phyloP scores from a whole-genome alignment of 768 basidiomycete species.

The Tricholoma terreum region DNA sequence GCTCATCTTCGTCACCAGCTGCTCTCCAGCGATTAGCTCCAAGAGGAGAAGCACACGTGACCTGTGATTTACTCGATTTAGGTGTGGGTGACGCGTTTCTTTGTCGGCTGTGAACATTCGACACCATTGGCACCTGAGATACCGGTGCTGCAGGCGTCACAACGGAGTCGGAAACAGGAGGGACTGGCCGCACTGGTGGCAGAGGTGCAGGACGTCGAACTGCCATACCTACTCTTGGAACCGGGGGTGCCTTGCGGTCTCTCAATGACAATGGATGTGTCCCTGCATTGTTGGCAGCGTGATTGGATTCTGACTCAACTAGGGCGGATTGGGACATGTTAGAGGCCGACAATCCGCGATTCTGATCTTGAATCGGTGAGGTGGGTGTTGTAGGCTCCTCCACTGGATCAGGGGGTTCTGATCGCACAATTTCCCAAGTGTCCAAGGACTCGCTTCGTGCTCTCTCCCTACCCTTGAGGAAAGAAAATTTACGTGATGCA shows the following conservation, averaged over 20 bases:
- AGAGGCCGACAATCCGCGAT: neutral
- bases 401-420: slow-evolving; percentile 22
- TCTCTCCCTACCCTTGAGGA: slow-evolving; percentile 41
- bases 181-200: slow-evolving; percentile 11
- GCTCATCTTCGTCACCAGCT: slow-evolving; percentile 5
- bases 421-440: slow-evolving; percentile 45
- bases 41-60: slow-evolving; percentile 26
- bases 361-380: neutral
- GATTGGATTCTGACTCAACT: neutral
- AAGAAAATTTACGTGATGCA: slow-evolving; percentile 34
- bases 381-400: slow-evolving; percentile 13
- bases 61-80: slow-evolving; percentile 19
- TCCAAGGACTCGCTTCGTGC: slow-evolving; percentile 34
- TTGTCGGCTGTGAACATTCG: slow-evolving; percentile 14
- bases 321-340: neutral
- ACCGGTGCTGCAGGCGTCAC: slow-evolving; percentile 22
- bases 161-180: slow-evolving; percentile 20
- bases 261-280: slow-evolving; percentile 19
- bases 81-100: slow-evolving; percentile 24
- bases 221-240: slow-evolving; percentile 23
- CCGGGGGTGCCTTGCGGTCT: slow-evolving; percentile 26
- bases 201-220: slow-evolving; percentile 17
- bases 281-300: neutral
- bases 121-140: neutral
- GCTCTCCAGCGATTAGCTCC: slow-evolving; percentile 21